Conservation (phyloP, 179 eudicot species). For the Heliamphora pulchella region DNA sequence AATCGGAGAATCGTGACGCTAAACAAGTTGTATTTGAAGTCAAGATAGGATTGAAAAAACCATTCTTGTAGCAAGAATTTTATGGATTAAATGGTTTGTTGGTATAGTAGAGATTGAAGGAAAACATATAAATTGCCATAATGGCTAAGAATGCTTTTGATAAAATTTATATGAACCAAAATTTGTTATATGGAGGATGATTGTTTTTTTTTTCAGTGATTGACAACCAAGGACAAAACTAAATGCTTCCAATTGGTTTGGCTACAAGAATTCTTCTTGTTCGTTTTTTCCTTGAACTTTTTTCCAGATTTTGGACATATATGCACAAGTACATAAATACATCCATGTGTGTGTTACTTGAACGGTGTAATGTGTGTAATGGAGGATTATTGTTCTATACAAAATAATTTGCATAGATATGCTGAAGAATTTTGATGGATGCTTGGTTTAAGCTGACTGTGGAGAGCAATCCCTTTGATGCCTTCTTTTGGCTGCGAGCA, state of each 20-base stretch:
- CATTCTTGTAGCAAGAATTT: background rate
- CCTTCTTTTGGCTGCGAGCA: background rate
- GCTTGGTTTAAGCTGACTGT: background rate
- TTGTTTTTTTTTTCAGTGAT: background rate
- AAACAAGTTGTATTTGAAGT: background rate
- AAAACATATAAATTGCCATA: background rate
- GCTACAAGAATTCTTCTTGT: background rate
- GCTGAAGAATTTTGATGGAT: background rate
- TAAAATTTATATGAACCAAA: background rate
- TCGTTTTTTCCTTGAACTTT: background rate
- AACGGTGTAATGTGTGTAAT: too few species aligned
- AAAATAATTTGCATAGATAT: background rate
- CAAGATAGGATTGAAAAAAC: background rate
- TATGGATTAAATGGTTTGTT: background rate
- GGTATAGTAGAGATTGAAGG: background rate
- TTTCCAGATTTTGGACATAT: background rate
- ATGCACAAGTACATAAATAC: background rate
- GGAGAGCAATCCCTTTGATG: constrained; percentile 8
- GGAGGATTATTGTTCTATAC: background rate
- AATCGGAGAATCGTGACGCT: background rate
- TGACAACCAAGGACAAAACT: background rate
- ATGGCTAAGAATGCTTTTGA: background rate
- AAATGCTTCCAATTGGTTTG: background rate
- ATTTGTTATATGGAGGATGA: background rate
- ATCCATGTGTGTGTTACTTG: background rate